phyloP scores from a whole-genome alignment of 2,329 filamentous ascomycete species.

The Exophiala oligosperma region DNA sequence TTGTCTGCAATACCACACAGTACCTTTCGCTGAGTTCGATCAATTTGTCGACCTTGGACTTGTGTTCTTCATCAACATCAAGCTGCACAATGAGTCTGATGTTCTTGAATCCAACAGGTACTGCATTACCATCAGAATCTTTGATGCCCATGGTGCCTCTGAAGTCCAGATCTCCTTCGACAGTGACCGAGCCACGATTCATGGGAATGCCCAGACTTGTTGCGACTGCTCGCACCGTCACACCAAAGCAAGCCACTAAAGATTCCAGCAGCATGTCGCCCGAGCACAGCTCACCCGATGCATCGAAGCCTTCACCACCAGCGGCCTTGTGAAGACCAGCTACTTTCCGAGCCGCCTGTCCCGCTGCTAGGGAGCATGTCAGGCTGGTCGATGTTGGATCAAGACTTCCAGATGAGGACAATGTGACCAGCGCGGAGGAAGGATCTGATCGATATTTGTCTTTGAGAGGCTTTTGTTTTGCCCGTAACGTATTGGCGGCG shows the following conservation, averaged over 20 bases:
- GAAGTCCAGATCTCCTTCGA: constrained; percentile 52
- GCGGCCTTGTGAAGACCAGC: constrained; percentile 51
- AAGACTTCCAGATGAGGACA: constrained; percentile 46
- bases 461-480: constrained; percentile 52
- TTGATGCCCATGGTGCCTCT: constrained; percentile 52
- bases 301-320: constrained; percentile 45
- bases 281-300: constrained; percentile 49
- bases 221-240: constrained; percentile 53
- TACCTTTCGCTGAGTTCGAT: constrained; percentile 52
- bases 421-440: constrained; percentile 46
- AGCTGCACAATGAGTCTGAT: constrained; percentile 47
- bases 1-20: constrained; percentile 47
- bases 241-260: constrained; percentile 51
- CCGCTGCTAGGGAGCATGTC: constrained; percentile 49
- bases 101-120: constrained; percentile 50
- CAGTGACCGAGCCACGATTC: constrained; percentile 42
- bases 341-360: constrained; percentile 43
- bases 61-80: constrained; percentile 40
- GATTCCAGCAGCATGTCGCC: constrained; percentile 54
- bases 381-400: constrained; percentile 43
- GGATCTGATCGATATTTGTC: constrained; percentile 46
- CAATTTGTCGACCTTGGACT: constrained; percentile 46
- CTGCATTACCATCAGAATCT: constrained; percentile 32
- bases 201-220: constrained; percentile 49
- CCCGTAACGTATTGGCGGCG: constrained; percentile 39